Evolutionary conservation across 768 basidiomycete genomes (phyloP), one percentile per base, ranked within the genome.

Genomic region (Lepiota venenata): DNA sequence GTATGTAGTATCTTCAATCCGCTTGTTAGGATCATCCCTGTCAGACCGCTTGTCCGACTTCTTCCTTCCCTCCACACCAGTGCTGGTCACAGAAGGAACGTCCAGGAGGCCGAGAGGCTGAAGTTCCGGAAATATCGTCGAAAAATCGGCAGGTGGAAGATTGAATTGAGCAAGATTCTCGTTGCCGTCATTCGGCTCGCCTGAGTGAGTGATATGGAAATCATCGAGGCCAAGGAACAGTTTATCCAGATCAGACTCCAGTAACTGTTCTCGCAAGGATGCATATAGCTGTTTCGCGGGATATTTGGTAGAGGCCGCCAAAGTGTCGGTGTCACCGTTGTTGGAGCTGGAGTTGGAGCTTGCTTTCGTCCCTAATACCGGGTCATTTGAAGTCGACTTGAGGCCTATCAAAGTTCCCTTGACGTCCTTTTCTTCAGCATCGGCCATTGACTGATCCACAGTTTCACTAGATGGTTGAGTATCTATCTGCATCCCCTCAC

Each of bases 61-160:
- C 66, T 74, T 85, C 68, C 69, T 77, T 45, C 72, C 71, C 43
- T 64, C 53, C 2, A 60, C 46, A 29, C 61, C 59, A n/a, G 66
- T 60, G 21, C 69, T 58, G 47, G 62, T 36, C 45, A 66, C 56
- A 16, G 69, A 65, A 61, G 75, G 58, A 56, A 79, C 60, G 50
- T 87, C 85, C 29, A 82, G 69, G 49, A 90, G 71, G 10, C 71
- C 73, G 38, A 83, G 73, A 10, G 84, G 79, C 32, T 81, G 80
- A 10, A 96, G 78, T 52, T 97, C 96, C 0, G 94, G 93, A 66
- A 97, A 97, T 39, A 98, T 81, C 29, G 81, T 78, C 1, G 80
- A 76, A 21, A 87, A 71, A 58, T 84, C 84, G 44, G 75, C 61
- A 50, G 78, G 65, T 18, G 69, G 65, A 16, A 64, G 64, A 9